phyloP scores from a whole-genome alignment of 441 rosid species.

The Gossypium davidsonii region DNA sequence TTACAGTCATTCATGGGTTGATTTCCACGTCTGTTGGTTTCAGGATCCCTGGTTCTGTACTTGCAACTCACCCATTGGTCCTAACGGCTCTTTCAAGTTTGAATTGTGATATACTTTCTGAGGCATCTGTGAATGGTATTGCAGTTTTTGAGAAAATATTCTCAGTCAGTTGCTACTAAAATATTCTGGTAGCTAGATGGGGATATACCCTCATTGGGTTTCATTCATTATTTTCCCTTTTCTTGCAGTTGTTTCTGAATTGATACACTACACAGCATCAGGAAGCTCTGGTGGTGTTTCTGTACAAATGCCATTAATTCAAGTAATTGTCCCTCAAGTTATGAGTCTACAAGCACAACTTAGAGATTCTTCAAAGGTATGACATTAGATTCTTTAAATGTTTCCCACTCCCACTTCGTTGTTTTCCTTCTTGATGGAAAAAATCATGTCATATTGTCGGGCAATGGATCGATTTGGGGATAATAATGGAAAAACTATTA shows the following conservation, averaged over 20 bases:
- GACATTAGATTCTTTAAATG: background rate
- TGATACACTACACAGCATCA: conserved; percentile 84
- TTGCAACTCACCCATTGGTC: conserved; percentile 92
- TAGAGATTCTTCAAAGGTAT: conserved; percentile 86
- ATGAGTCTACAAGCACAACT: conserved; percentile 79
- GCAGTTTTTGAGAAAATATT: conserved; percentile 15
- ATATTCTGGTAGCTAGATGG: background rate
- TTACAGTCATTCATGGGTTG: background rate
- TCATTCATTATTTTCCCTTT: conserved; percentile 13
- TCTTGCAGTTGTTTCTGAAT: conserved; percentile 79
- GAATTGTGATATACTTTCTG: conserved; percentile 80
- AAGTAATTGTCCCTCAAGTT: conserved; percentile 86
- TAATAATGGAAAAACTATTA: background rate
- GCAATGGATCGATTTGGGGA: background rate
- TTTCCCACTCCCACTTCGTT: background rate
- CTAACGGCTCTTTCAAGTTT: conserved; percentile 86
- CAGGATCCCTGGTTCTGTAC: conserved; percentile 83
- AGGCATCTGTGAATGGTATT: conserved; percentile 97
- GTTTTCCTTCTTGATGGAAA: background rate
- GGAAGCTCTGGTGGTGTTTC: conserved; percentile 72
- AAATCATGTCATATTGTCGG: background rate
- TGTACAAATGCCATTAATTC: conserved; percentile 84
- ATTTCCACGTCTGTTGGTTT: conserved; percentile 32
- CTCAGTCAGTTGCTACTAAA: conserved; percentile 8
- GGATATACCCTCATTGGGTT: background rate